Conservation (phyloP, 176 grass and related monocot genomes). For the Oryza coarctata region DNA sequence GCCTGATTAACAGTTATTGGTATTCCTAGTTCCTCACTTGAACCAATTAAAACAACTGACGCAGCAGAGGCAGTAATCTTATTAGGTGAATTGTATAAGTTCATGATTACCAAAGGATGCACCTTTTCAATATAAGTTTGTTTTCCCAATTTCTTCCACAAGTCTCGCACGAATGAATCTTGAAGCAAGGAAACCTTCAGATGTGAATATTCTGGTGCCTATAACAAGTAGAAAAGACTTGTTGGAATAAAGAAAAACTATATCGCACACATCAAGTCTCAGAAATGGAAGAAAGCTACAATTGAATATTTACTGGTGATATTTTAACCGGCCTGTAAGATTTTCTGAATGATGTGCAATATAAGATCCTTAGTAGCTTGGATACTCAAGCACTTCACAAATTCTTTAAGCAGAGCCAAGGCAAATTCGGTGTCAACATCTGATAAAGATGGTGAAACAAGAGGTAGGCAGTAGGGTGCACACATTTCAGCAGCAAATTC, state of each 20-base stretch:
- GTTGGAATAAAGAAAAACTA: constrained; percentile 34
- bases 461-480: constrained; percentile 68
- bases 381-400: constrained; percentile 71
- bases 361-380: constrained; percentile 63
- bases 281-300: constrained; percentile 35
- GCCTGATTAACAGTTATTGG: constrained; percentile 92
- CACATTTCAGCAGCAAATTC: constrained; percentile 81
- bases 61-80: constrained; percentile 75
- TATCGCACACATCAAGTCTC: constrained; percentile 22
- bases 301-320: constrained; percentile 24
- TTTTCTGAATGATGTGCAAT: constrained; percentile 86
- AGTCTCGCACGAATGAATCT: constrained; percentile 83
- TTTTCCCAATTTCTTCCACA: constrained; percentile 95
- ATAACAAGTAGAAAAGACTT: constrained; percentile 36
- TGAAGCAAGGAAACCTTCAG: constrained; percentile 90
- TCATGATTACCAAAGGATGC: constrained; percentile 75
- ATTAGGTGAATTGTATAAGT: constrained; percentile 74
- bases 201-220: constrained; percentile 80
- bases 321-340: constrained; percentile 94
- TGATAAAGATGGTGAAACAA: constrained; percentile 59
- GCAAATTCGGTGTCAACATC: constrained; percentile 66
- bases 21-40: constrained; percentile 93
- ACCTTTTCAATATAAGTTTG: constrained; percentile 77
- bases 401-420: constrained; percentile 74
- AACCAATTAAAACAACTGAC: constrained; percentile 82